phyloP scores from a whole-genome alignment of 129 eudicot species.

The Tanacetum coccineum region DNA sequence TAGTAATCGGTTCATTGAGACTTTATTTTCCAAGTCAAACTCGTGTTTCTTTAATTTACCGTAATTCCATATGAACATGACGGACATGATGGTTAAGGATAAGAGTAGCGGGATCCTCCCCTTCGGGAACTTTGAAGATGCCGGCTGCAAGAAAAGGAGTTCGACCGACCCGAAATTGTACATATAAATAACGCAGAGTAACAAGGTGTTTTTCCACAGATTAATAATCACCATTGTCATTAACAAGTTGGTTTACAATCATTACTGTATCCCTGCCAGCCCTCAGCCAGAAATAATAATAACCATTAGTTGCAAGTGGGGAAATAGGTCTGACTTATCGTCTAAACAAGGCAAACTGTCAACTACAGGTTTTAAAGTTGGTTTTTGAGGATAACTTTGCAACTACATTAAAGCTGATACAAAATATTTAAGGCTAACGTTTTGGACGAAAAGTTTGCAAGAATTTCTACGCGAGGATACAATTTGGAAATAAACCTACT shows the following conservation, averaged over 20 bases:
- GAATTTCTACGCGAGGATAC: not conserved
- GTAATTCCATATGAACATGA: conserved; percentile 55
- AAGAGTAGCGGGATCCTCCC: conserved; percentile 59
- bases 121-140: conserved; percentile 45
- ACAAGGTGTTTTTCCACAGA: conserved; percentile 45
- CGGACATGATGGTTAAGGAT: conserved; percentile 32
- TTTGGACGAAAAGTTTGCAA: not conserved
- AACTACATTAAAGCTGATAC: not conserved
- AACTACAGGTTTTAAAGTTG: not conserved
- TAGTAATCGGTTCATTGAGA: conserved; percentile 44
- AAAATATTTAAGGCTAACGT: not conserved
- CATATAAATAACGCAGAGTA: conserved; percentile 29
- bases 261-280: conserved; percentile 49
- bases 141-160: conserved; percentile 52
- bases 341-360: not conserved
- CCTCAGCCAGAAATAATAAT: conserved; percentile 26
- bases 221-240: conserved; percentile 52
- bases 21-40: conserved; percentile 52
- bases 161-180: conserved; percentile 51
- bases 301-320: conserved; percentile 7
- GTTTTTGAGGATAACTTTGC: not conserved
- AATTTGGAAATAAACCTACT: not conserved
- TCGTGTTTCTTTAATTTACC: conserved; percentile 50
- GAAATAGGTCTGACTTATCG: not conserved
- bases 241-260: conserved; percentile 63